Evolutionary conservation across 352 stramenopile species (phyloP), one percentile per base, ranked within the genome.

Genomic region (Globisporangium cystogenes): DNA sequence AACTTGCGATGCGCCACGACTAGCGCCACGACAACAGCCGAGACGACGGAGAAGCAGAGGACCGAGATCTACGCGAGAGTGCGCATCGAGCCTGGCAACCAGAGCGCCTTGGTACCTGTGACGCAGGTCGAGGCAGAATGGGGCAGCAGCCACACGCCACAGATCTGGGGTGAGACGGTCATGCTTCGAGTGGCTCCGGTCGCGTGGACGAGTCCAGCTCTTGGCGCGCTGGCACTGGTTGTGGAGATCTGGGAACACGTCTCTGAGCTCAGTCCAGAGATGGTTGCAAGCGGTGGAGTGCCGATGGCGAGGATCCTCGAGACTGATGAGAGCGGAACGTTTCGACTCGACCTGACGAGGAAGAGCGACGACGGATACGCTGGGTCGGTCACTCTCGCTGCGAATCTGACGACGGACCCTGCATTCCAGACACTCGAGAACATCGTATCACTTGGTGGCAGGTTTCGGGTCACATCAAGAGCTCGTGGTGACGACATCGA

Each of bases 231-330:
- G 14, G 36, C 48, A 14, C 23, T 60, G 21, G 35, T 60, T 24
- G 16, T 54, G 10, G 53, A 60, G 21, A 24, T 60, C 21, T 60
- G 45, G 35, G 37, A 54, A 27, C 33, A 18, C 15, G 33, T 33
- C 12, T n/a, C 27, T 18, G 27, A 24, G 11, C 10, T 26, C 0
- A 48, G 27, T 7, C 45, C 48, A 15, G 53, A 47, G 16, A 23
- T 49, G 35, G 5, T 60, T n/a, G 45, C 45, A 18, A 44, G 26
- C 12, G 29, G 45, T 20, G 35, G 27, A 6, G 16, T 60, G 11
- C 4, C 53, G 35, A 18, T 60, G 26, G 4, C n/a, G 45, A 39
- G 36, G 46, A 41, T 43, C 31, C n/a, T 37, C 23, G 39, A 39
- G 14, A 29, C n/a, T 6, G 33, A 35, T 2, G 11, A 26, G 23